Base-by-base conservation (phyloP, 179 eudicot species). In the Corrigiola litoralis region DNA sequence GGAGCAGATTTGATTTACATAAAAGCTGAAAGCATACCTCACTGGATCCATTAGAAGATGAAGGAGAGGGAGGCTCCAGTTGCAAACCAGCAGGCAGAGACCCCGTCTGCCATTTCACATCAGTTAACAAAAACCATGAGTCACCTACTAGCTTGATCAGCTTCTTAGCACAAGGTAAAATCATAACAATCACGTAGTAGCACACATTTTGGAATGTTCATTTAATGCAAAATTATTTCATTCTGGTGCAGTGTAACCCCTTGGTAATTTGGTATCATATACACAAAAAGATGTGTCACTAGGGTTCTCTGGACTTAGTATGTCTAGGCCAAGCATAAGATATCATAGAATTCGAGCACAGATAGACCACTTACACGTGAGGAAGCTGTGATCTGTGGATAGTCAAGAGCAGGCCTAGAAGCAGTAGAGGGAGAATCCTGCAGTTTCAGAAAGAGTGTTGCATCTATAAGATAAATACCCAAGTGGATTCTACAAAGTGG, bases 381-480 rank as follows among this genome's bases (percentile, higher is more conserved):
- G 45, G 85, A 45, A 18, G 78, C 75, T 42, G 82, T 66, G 69
- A 72, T 31, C 45, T 63, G 81, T 61, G 90, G 80, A 65, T 71
- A 77, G 79, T 86, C 97, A 74, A 91, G 78, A 72, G 95, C 92
- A 45, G 84, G 87, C 71, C 74, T 79, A 41, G 86, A 79, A 13
- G 90, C 77, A 80, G 73, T 76, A 24, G 96, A 79, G 38, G 87
- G 68, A 32, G 78, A 50, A 32, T 70, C 91, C 97, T 88, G 62
- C 56, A 81, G 23, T 61, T 60, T 28, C 63, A 75, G 23, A 69
- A 29, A 54, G 24, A 41, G 12, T 29, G 13, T 40, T 53, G 45
- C n/a, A 69, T 9, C 33, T 16, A 24, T 25, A 20, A 70, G 27
- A 50, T 7, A 31, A 28, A 74, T 40, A 46, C 24, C 61, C 61